Conservation (phyloP, 345 rosid species). For the Ailanthus altissimus region DNA sequence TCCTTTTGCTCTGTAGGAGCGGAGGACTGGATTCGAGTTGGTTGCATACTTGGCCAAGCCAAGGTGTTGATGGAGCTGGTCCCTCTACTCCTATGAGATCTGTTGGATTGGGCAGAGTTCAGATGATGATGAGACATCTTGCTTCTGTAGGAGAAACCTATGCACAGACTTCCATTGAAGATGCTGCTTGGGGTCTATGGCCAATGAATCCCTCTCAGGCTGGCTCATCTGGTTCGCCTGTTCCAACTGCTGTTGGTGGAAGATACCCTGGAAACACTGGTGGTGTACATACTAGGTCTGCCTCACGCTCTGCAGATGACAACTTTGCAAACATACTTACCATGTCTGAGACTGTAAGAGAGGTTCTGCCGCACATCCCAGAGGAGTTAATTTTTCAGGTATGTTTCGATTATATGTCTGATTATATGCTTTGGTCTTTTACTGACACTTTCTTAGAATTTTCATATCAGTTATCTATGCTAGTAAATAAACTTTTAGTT, state of each 20-base stretch:
- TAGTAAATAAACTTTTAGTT: neutral
- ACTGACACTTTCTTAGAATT: neutral
- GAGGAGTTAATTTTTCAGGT: slow-evolving; percentile 94
- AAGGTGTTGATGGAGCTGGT: slow-evolving; percentile 83
- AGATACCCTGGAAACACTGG: slow-evolving; percentile 56
- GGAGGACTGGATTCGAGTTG: slow-evolving; percentile 77
- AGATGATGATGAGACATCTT: slow-evolving; percentile 99
- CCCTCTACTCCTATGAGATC: slow-evolving; percentile 82
- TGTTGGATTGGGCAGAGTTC: slow-evolving; percentile 83
- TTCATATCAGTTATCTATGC: neutral
- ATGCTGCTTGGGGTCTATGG: slow-evolving; percentile 90
- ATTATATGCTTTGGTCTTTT: neutral
- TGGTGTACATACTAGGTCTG: slow-evolving; percentile 63
- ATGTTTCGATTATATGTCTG: slow-evolving; percentile 14
- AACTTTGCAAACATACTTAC: slow-evolving; percentile 73
- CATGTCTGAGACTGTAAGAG: slow-evolving; percentile 94
- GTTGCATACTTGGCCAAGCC: slow-evolving; percentile 76
- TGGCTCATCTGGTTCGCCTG: slow-evolving; percentile 60
- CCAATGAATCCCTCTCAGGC: slow-evolving; percentile 71
- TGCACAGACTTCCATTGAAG: slow-evolving; percentile 86
- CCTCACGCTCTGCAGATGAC: slow-evolving; percentile 52
- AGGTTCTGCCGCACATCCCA: slow-evolving; percentile 92
- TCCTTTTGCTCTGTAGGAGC: slow-evolving; percentile 50
- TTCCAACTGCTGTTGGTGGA: slow-evolving; percentile 45
- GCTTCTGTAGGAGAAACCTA: slow-evolving; percentile 96